A percentile compares a stretch with the other conserved stretches of the same genome.
Evolutionary conservation across 2,329 filamentous ascomycete genomes (phyloP).

Genomic region (Sporothrix variecibatus): DNA sequence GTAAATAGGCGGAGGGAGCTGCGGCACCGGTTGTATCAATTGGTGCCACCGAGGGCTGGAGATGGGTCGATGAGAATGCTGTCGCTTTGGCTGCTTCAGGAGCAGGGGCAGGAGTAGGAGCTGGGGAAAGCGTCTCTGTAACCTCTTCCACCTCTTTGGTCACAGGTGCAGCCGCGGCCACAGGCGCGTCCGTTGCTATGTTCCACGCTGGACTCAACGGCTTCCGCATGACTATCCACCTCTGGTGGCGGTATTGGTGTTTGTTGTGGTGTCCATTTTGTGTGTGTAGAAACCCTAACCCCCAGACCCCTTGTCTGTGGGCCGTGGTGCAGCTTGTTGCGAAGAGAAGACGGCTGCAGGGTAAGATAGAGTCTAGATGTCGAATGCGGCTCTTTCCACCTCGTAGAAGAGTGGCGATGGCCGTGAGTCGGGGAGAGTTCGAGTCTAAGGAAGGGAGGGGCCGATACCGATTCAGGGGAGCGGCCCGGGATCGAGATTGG

Average conservation of each 20-base stretch:
- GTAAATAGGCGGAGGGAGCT: not conserved
- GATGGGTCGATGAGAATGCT: not conserved
- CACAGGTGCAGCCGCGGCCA: not conserved
- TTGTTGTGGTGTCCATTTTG: slow-evolving; percentile 20
- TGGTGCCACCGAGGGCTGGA: slow-evolving; percentile 8
- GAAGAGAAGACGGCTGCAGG: not conserved
- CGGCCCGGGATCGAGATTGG: not conserved
- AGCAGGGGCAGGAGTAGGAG: not conserved
- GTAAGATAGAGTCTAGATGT: not conserved
- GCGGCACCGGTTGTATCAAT: slow-evolving; percentile 21
- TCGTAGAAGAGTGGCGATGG: too few relatives aligned
- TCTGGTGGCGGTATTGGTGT: slow-evolving; percentile 16
- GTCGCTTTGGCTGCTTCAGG: not conserved
- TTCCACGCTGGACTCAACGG: not conserved
- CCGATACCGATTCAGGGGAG: slow-evolving; percentile 2
- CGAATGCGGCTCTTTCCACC: not conserved
- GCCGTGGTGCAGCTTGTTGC: too few relatives aligned
- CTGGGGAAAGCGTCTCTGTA: not conserved
- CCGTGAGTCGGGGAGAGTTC: not conserved
- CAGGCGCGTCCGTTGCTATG: not conserved
- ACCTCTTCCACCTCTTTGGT: not conserved
- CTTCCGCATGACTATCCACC: not conserved
- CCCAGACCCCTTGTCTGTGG: not conserved
- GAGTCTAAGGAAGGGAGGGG: not conserved
- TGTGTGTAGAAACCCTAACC: not conserved